Evolutionary conservation across 2,329 filamentous ascomycete species (phyloP).

Genomic region (Torrubiella hemipterigena): DNA sequence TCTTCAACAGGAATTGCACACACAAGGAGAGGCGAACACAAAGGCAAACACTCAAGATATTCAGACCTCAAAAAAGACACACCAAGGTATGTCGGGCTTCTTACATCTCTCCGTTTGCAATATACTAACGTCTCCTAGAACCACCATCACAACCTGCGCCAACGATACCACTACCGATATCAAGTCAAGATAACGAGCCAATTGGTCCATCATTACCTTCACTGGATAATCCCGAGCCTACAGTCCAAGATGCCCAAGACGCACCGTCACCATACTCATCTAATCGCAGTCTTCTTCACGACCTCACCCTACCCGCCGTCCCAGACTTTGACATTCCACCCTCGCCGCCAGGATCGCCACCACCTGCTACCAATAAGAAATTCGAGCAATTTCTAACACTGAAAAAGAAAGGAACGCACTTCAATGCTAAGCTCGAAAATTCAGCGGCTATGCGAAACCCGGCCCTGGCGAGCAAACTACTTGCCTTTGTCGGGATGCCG

Average conservation of each 20-base stretch:
- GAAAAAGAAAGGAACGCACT: constrained; percentile 68
- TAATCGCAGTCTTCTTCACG: constrained; percentile 51
- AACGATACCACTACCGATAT: background rate
- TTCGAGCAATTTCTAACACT: constrained; percentile 63
- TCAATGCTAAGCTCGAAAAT: constrained; percentile 61
- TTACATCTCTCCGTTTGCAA: too few relatives aligned
- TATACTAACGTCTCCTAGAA: too few relatives aligned
- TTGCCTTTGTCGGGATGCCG: constrained; percentile 48
- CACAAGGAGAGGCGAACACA: too few relatives aligned
- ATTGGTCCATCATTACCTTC: constrained; percentile 1
- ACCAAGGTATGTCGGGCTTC: too few relatives aligned
- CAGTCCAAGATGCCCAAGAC: constrained; percentile 14
- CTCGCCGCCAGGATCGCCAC: constrained; percentile 54
- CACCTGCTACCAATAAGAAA: constrained; percentile 44
- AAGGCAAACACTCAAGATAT: too few relatives aligned
- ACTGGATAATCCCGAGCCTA: constrained; percentile 4
- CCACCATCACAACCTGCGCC: constrained; percentile 4
- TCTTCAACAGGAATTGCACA: too few relatives aligned
- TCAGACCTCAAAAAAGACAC: too few relatives aligned
- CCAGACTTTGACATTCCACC: constrained; percentile 65
- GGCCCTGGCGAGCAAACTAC: constrained; percentile 57
- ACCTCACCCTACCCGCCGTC: constrained; percentile 60
- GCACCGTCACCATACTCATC: constrained; percentile 56
- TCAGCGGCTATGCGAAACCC: constrained; percentile 62
- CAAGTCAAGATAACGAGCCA: too few relatives aligned